phyloP scores from a whole-genome alignment of 331 rosid genomes.

The Rosa hybrid region DNA sequence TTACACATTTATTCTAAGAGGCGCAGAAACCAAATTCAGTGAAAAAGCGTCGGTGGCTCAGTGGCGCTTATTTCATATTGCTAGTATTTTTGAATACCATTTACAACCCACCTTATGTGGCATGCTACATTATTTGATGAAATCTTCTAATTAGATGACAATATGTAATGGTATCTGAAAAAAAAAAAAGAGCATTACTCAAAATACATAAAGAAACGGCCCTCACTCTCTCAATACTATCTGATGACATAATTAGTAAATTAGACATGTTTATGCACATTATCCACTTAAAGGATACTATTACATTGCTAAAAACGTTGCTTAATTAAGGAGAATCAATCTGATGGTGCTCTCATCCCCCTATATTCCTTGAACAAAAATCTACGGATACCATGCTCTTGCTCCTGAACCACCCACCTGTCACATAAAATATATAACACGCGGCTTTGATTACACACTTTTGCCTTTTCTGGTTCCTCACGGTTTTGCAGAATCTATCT shows the following conservation, averaged over 20 bases:
- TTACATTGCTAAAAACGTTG: neutral
- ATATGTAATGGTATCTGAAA: too few species aligned
- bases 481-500: neutral
- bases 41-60: slow-evolving; percentile 23
- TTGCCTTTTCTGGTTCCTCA: neutral
- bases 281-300: neutral
- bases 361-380: neutral
- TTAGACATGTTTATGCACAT: too few species aligned
- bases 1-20: neutral
- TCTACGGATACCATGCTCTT: neutral
- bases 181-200: neutral
- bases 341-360: neutral
- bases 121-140: too few species aligned
- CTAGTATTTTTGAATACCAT: neutral
- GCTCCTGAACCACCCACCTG: slow-evolving; percentile 1
- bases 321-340: neutral
- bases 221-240: neutral
- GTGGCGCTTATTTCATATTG: slow-evolving; percentile 67
- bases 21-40: neutral
- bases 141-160: too few species aligned
- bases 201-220: neutral
- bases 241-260: too few species aligned
- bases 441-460: neutral
- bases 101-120: too few species aligned
- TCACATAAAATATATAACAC: neutral